Base-by-base conservation (phyloP, 768 basidiomycete genomes). In the Pilatotrama ljubarskyi region DNA sequence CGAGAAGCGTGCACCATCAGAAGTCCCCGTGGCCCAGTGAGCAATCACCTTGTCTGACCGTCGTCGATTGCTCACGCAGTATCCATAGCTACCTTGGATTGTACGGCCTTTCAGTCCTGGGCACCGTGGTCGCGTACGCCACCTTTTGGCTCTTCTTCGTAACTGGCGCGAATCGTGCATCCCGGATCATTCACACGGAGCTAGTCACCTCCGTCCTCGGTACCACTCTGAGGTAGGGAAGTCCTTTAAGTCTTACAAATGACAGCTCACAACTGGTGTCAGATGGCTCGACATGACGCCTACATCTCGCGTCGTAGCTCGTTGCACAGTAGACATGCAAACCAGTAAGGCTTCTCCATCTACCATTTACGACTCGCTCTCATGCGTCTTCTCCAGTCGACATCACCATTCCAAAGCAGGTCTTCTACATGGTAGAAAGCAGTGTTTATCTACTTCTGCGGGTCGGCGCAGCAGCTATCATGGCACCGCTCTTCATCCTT, bases 311-410 rank as follows among this genome's bases (percentile, higher is more conserved):
- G 81, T 91, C 51, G 82, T 88, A 41, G 75, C 85, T 29, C 79
- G 87, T 50, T 84, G 83, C 69, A 89, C 87, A 1, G 82, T 86
- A 53, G 88, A 90, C 67, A 86, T 89, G 20, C 74, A 73, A 50
- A 66, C 73, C 11, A 55, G 73, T 73, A 56, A 24, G 66, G 37
- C 7, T 11, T 22, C 29, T 10, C 29, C 29, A n/a, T n/a, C n/a
- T n/a, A n/a, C n/a, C n/a, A n/a, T n/a, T n/a, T 10, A 32, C 29
- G 29, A 10, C 5, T 32, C 29, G 29, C 10, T 32, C 20, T 13
- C 17, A 5, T 13, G 35, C 26, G 13, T 20, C 32, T 10, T 10
- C 54, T 36, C 35, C 37, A 72, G 76, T 79, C 46, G 78, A 79
- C 58, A 76, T 71, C 8, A 72, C 70, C 3, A 56, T 77, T 40